Base-by-base conservation (phyloP, 441 rosid species). In the Populus hybrid region DNA sequence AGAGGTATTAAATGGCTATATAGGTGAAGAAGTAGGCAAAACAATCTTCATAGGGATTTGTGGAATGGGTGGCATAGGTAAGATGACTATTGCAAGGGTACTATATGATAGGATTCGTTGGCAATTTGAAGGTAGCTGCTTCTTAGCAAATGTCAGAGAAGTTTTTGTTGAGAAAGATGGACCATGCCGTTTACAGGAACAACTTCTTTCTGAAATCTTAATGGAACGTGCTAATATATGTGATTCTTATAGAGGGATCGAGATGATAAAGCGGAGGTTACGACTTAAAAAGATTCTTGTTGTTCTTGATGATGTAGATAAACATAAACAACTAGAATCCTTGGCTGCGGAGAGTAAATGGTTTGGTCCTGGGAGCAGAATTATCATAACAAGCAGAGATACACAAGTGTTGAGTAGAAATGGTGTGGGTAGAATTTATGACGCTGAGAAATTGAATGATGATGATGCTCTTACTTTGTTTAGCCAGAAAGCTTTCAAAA, bases 61-160 rank as follows among this genome's bases (percentile, higher is more conserved):
- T 26, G 82, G 82, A n/a, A 75, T 70, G 66, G 79, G 75, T n/a
- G 79, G 82, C n/a, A 61, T 75, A 0, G 76, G 76, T 1, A 78
- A 78, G 7, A 72, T 72, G 8, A 72, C 72, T 12, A 1, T 78
- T 53, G 80, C 82, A 4, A 70, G 30, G 18, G 74, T 64, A 19
- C 0, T 69, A 1, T 69, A 70, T 34, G 66, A 24, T 9, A 50
- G 7, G 59, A 12, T 79, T 18, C 65, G 12, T 40, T 19, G 8
- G 9, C 21, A 75, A 34, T 79, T 75, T 10, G 50, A 75, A 34
- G 67, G 68, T 1, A 16, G 53, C 10, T 36, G 75, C 53, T 79
- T 79, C 19, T 26, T 79, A 11, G 71, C 30, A 0, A 70, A 75
- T 75, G 82, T 79, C 2, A 75, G 74, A 70, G 46, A 66, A 7